Percentiles rank a stretch among this genome's conserved stretches.
phyloP scores from a whole-genome alignment of 2,329 filamentous ascomycete genomes.

The Aspergillus arachidicola region DNA sequence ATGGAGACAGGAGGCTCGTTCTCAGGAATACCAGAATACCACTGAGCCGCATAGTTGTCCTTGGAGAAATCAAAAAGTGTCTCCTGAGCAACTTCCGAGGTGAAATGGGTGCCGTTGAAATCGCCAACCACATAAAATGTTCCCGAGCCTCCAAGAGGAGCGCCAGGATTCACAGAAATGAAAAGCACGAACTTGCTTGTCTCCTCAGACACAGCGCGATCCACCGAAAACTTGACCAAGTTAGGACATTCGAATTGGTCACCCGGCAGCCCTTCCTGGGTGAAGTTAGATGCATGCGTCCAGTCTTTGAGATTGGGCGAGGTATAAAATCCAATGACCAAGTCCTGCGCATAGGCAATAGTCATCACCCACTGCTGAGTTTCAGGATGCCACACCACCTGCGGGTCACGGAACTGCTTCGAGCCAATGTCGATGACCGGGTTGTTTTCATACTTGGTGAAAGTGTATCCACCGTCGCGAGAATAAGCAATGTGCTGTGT shows the following conservation, averaged over 20 bases:
- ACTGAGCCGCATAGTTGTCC: constrained; percentile 54
- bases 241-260: constrained; percentile 67
- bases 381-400: constrained; percentile 61
- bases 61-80: constrained; percentile 33
- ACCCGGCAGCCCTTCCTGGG: constrained; percentile 55
- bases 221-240: constrained; percentile 58
- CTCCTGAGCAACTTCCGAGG: constrained; percentile 21
- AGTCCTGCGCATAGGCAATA: constrained; percentile 58
- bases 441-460: constrained; percentile 61
- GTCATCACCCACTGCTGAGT: constrained; percentile 60
- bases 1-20: constrained; percentile 50
- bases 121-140: constrained; percentile 44
- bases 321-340: constrained; percentile 63
- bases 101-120: constrained; percentile 62
- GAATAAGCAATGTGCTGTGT: constrained; percentile 66
- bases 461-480: constrained; percentile 63
- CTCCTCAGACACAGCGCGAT: constrained; percentile 11
- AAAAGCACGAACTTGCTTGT: constrained; percentile 28
- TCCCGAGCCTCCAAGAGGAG: constrained; percentile 45
- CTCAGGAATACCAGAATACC: constrained; percentile 52
- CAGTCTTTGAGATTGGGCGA: constrained; percentile 62
- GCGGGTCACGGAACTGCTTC: constrained; percentile 66
- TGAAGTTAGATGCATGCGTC: constrained; percentile 62
- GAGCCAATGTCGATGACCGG: constrained; percentile 61
- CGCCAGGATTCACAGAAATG: constrained; percentile 38